phyloP scores from a whole-genome alignment of 805 yeast genomes.

The Hanseniaspora taiwanica region DNA sequence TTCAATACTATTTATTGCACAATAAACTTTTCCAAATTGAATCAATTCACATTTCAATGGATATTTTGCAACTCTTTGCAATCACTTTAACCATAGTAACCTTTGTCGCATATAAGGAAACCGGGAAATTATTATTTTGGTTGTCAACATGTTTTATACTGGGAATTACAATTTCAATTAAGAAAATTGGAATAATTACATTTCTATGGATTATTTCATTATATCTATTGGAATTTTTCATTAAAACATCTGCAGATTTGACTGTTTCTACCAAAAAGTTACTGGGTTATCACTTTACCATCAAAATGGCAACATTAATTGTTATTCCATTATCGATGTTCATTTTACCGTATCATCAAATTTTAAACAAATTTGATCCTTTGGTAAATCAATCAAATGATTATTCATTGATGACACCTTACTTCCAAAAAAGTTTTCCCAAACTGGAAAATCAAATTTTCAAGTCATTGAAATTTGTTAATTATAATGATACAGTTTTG shows the following conservation, averaged over 20 bases:
- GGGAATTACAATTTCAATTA: background rate
- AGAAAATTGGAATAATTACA: background rate
- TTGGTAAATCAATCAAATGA: constrained; percentile 46
- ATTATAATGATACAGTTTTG: constrained; percentile 59
- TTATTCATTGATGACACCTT: constrained; percentile 42
- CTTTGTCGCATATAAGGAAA: background rate
- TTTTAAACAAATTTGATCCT: constrained; percentile 13
- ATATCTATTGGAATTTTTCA: background rate
- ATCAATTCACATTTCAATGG: background rate
- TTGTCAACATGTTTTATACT: background rate
- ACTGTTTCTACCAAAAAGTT: background rate
- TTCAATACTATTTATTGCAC: background rate
- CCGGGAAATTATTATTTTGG: background rate
- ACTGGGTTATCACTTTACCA: constrained; percentile 1
- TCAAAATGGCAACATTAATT: constrained; percentile 7
- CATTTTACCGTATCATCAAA: constrained; percentile 11
- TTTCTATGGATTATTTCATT: background rate
- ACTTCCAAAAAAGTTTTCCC: constrained; percentile 48
- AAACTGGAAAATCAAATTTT: constrained; percentile 26
- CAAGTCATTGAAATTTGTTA: constrained; percentile 49
- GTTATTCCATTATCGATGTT: constrained; percentile 5
- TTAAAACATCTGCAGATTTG: constrained; percentile 1
- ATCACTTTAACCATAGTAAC: background rate
- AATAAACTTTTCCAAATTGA: background rate
- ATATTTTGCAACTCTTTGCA: background rate